Evolutionary conservation across 495 filamentous ascomycete genomes (phyloP), one percentile per base, ranked within the genome.

Genomic region (Immersiella caudata): DNA sequence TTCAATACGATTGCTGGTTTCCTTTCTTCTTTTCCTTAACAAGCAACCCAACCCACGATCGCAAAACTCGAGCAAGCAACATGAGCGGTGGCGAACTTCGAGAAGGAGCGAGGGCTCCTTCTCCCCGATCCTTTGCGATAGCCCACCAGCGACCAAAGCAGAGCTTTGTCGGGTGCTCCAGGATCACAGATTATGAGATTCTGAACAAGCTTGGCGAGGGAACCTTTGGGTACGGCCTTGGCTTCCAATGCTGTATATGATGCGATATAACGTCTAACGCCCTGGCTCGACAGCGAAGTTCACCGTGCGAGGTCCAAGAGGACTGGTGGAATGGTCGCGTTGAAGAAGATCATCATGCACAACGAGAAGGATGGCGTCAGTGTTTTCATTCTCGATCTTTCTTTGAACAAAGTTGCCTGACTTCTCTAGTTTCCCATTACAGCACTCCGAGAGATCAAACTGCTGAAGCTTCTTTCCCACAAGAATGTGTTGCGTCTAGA

Each of bases 301-400:
- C 91, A 97, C 76, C 94, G 94, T 72, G 95, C 93, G 63, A 86
- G 86, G 70, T 91, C 91, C 20, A 90, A 87, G 72, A 90, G 82
- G 70, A 91, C 88, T 16, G 88, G 90, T 21, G 81, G 84, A 25
- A 72, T 93, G 27, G 89, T 97, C 52, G 95, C 95, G 2, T 73
- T 99, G 72, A 99, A 99, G 85, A 98, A 99, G 85, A 93, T 93
- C 68, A 84, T 93, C 60, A 92, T 93, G 89, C 91, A 93, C 69
- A 91, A 92, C 75, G 90, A 92, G 78, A 92, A 92, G 73, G 90
- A 93, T 78, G 90, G 90, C 35, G 90, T 91, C 73, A 74, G 87
- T 81, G 60, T 46, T 57, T 4, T 12, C 14, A 4, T 16, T 26
- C 27, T 35, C 29, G 24, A 9, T 50, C 36, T 60, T 9, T 22